Evolutionary conservation across 169 alveolate genomes (phyloP), one percentile per base, ranked within the genome.

Genomic region (Plasmodium inui): DNA sequence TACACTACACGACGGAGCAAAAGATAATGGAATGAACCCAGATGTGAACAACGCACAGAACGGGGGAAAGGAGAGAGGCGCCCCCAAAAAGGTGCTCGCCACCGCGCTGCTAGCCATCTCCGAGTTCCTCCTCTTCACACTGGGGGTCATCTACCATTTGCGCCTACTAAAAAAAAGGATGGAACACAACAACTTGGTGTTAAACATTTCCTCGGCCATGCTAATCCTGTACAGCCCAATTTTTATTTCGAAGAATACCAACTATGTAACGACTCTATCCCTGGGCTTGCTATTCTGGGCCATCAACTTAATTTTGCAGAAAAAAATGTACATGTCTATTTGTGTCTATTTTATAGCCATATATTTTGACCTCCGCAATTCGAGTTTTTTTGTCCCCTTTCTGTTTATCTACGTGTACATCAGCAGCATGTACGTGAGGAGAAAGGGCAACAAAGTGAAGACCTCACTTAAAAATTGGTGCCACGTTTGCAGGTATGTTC

Each of bases 161-260:
- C 57, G 72, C 0, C 50, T 90, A 44, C 50, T 90, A 44, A 55
- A 82, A 55, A 90, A 81, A 81, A 73, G 41, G 53, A 44, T 46
- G 30, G 76, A 90, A 19, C 83, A 81, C 37, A 67, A 34, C 34
- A 81, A 73, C 53, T 61, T 81, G 44, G 73, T 90, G 28, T 53
- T 71, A 67, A 90, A 81, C 73, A 53, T 61, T 10, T 90, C 84
- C 53, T 81, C 95, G 0, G 70, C 95, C 30, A 10, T 90, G 28
- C 73, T 90, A 81, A 90, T 90, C 71, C 39, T 90, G 39, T 90
- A 90, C 74, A 90, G 83, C 55, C 95, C 95, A n/a, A 28, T 79
- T 5, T 90, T 90, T 30, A 81, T 74, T 37, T 71, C 55, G n/a
- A 70, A 80, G 71, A 61, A 90, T n/a, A 46, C 50, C 72, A 90